These are phyloP conservation scores for Aureobasidium sp. DNA, from an alignment of 2,329 filamentous ascomycete genomes.

Conservation along the genomic window DNA sequence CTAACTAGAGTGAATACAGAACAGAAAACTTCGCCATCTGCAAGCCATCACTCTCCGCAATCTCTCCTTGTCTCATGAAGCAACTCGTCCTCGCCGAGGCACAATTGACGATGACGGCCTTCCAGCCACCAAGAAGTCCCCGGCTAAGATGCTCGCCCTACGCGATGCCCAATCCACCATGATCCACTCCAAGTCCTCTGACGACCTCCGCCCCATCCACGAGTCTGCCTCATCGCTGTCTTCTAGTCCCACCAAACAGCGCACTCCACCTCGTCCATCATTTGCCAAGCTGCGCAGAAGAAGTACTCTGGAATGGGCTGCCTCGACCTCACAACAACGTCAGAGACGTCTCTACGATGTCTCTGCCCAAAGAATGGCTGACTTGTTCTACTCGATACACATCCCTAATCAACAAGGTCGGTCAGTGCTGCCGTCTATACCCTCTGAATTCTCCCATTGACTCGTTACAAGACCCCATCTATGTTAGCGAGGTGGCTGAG, in stretches of 20 bases:
- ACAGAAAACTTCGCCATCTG: slow-evolving; percentile 81
- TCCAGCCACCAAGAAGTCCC: slow-evolving; percentile 58
- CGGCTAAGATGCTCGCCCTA: slow-evolving; percentile 57
- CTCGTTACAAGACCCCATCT: slow-evolving; percentile 60
- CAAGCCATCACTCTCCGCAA: slow-evolving; percentile 84
- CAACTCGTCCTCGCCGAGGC: slow-evolving; percentile 42
- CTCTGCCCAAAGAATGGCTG: slow-evolving; percentile 65
- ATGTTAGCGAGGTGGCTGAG: slow-evolving; percentile 75
- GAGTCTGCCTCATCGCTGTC: slow-evolving; percentile 17
- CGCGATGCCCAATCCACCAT: slow-evolving; percentile 41
- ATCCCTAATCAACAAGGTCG: slow-evolving; percentile 47
- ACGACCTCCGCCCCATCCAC: slow-evolving; percentile 39
- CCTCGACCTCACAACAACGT: slow-evolving; percentile 51
- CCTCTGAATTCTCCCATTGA: not conserved
- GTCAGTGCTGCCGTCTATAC: slow-evolving; percentile 14
- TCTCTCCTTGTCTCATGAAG: slow-evolving; percentile 58
- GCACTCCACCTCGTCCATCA: slow-evolving; percentile 29
- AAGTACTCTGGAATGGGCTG: slow-evolving; percentile 58
- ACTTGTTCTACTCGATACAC: slow-evolving; percentile 85
- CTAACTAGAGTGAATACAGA: slow-evolving; percentile 42
- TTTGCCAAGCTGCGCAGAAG: slow-evolving; percentile 42
- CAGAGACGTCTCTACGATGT: slow-evolving; percentile 73
- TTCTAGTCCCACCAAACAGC: not conserved
- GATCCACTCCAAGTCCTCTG: slow-evolving; percentile 54
- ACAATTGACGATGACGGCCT: slow-evolving; percentile 72